A percentile compares a stretch with the other conserved stretches of the same genome.
These are phyloP conservation scores for Calonectria pseudoreteaudii DNA, from an alignment of 2,329 filamentous ascomycete genomes.

Conservation along the genomic window DNA sequence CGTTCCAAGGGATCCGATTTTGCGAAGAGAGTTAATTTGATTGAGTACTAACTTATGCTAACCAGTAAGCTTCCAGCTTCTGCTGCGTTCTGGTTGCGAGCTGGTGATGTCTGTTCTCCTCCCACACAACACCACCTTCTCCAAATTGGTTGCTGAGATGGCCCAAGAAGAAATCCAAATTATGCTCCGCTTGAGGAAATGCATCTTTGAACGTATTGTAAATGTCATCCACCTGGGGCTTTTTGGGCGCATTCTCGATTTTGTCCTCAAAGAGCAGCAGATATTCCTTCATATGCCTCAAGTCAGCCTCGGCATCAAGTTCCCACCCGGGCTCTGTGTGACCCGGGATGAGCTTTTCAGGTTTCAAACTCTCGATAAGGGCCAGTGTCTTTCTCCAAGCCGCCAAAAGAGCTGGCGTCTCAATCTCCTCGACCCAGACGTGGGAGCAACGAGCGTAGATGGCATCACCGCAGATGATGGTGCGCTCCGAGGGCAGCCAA, in stretches of 20 bases:
- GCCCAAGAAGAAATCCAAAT: neutral
- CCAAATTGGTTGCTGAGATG: conserved; percentile 1
- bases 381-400: neutral
- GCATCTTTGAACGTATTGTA: neutral
- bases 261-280: neutral
- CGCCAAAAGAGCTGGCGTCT: neutral
- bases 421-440: conserved; percentile 1
- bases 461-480: neutral
- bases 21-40: neutral
- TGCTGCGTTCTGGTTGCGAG: neutral
- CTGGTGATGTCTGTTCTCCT: neutral
- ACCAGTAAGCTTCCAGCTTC: neutral
- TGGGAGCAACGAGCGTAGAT: neutral
- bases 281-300: neutral
- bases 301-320: neutral
- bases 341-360: neutral
- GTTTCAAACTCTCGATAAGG: neutral
- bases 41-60: neutral
- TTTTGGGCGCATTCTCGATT: neutral
- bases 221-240: neutral
- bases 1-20: neutral
- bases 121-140: neutral
- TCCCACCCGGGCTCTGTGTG: neutral
- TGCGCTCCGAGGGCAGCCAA: neutral
- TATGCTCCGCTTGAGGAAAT: neutral